phyloP scores from a whole-genome alignment of 371 early-diverging fungal genomes.

The Amoeboradix gromovi region DNA sequence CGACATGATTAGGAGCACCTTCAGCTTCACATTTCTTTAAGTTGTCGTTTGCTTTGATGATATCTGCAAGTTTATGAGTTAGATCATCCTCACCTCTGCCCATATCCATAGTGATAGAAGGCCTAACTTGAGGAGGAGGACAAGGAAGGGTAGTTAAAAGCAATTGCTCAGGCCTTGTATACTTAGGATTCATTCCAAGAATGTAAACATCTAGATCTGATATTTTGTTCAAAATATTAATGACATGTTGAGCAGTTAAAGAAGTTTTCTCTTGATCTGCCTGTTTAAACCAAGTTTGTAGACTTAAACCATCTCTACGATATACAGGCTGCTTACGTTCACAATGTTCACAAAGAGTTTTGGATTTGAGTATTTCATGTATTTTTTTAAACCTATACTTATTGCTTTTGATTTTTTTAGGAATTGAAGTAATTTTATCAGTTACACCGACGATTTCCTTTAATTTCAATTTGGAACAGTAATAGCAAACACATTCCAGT shows the following conservation, averaged over 20 bases:
- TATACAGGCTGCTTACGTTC: conserved; percentile 14
- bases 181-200: conserved; percentile 77
- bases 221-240: conserved; percentile 68
- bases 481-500: conserved; percentile 91
- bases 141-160: conserved; percentile 77
- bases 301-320: conserved; percentile 12
- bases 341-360: conserved; percentile 12
- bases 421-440: background rate
- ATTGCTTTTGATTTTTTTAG: background rate
- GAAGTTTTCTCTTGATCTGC: conserved; percentile 15
- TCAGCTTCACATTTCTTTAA: conserved; percentile 70
- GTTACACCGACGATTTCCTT: background rate
- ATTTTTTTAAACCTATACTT: conserved; percentile 7
- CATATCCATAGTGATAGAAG: conserved; percentile 84
- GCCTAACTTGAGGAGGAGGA: conserved; percentile 93
- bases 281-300: conserved; percentile 14
- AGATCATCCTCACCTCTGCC: conserved; percentile 92
- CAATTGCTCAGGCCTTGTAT: conserved; percentile 96
- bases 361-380: conserved; percentile 11
- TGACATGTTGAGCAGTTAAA: conserved; percentile 50
- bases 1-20: conserved; percentile 80
- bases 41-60: conserved; percentile 82
- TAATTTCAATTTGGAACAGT: conserved; percentile 79
- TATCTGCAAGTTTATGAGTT: conserved; percentile 77
- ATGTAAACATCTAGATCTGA: conserved; percentile 53